Conservation (phyloP, 768 basidiomycete genomes). For the Boletus vermiculosoides region DNA sequence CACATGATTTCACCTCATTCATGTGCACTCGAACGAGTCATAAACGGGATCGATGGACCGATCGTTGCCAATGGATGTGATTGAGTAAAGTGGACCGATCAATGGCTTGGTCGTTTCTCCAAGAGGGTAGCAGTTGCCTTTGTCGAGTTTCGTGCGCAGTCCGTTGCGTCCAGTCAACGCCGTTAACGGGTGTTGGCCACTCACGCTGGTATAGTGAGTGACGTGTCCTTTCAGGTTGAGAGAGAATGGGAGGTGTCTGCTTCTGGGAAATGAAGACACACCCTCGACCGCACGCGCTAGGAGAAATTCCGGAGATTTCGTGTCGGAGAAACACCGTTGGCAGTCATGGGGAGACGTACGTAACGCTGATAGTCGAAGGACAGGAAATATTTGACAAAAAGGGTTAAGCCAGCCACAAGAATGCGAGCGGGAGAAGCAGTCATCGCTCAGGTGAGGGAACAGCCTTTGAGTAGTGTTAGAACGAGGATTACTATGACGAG, state of each 20-base stretch:
- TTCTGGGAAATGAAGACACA: not conserved
- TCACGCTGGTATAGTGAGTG: not conserved
- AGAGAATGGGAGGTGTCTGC: not conserved
- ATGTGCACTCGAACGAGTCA: not conserved
- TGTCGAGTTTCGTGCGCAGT: not conserved
- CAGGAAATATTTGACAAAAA: not conserved
- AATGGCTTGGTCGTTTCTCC: not conserved
- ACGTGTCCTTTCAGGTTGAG: not conserved
- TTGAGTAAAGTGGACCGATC: not conserved
- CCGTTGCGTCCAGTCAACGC: not conserved
- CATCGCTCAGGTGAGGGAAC: not conserved
- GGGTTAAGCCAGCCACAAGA: not conserved
- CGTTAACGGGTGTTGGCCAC: not conserved
- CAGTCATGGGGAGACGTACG: not conserved
- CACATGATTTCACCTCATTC: not conserved
- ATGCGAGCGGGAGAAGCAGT: not conserved
- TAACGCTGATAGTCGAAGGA: not conserved
- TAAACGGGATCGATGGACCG: not conserved
- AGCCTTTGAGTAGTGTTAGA: not conserved
- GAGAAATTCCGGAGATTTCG: not conserved
- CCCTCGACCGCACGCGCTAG: not conserved
- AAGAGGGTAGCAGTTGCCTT: not conserved
- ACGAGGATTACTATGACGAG: not conserved
- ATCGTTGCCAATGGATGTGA: not conserved
- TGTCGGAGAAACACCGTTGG: not conserved